Evolutionary conservation across 768 basidiomycete genomes (phyloP).

Genomic region (Mycena polygramma): DNA sequence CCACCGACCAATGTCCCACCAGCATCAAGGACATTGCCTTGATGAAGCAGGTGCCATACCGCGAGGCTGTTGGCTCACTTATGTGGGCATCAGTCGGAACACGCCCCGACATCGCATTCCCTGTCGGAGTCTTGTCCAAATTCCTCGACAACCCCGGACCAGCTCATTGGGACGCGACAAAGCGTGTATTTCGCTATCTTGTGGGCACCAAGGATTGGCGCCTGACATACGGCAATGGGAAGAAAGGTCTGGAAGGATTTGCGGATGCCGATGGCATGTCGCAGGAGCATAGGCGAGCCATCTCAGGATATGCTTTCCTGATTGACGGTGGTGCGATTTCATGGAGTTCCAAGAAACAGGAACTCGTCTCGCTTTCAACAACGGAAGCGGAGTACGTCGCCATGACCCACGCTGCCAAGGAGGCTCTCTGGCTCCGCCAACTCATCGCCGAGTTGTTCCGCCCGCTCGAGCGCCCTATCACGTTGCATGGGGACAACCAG

Average conservation of each 20-base stretch:
- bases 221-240: constrained; percentile 5
- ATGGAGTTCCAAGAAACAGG: no score
- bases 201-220: constrained; percentile 11
- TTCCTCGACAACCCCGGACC: constrained; percentile 16
- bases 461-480: no score
- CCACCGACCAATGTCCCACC: constrained; percentile 2
- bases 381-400: no score
- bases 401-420: no score
- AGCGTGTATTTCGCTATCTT: constrained; percentile 19
- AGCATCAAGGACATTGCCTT: constrained; percentile 4
- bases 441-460: no score
- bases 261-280: constrained; percentile 11
- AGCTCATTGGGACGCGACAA: constrained; percentile 22
- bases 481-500: no score
- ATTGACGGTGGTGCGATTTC: no score
- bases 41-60: constrained; percentile 10
- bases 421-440: no score
- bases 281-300: constrained; percentile 13
- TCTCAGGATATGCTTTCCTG: constrained; percentile 4
- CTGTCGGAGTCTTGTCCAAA: constrained; percentile 6
- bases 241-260: constrained; percentile 6
- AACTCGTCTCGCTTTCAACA: no score
- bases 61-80: constrained; percentile 17
- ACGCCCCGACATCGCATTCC: constrained; percentile 16
- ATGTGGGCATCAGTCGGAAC: constrained; percentile 17